These are phyloP conservation scores for Claviceps monticola DNA, from an alignment of 2,329 filamentous ascomycete species.

Conservation along the genomic window DNA sequence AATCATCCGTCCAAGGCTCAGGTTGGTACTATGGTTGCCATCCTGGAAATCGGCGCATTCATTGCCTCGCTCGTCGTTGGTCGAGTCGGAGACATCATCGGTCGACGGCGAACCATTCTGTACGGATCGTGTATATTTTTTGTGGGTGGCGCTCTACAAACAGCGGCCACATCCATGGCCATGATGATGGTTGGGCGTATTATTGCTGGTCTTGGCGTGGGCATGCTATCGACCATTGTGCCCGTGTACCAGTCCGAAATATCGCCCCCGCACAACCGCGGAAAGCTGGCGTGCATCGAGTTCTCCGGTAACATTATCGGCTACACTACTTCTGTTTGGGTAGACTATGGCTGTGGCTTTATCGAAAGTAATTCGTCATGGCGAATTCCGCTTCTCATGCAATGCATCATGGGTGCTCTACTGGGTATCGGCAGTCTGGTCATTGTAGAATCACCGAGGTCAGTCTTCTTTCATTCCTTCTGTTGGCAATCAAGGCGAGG, in stretches of 20 bases:
- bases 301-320: conserved; percentile 95
- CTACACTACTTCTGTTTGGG: conserved; percentile 94
- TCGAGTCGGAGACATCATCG: conserved; percentile 80
- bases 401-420: conserved; percentile 85
- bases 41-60: conserved; percentile 86
- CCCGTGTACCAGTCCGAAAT: conserved; percentile 92
- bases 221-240: conserved; percentile 80
- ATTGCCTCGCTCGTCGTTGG: conserved; percentile 80
- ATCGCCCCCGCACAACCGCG: conserved; percentile 89
- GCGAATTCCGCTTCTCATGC: conserved; percentile 80
- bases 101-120: conserved; percentile 76
- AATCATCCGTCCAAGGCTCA: conserved; percentile 74
- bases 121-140: conserved; percentile 88
- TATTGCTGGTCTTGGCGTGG: conserved; percentile 73
- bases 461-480: conserved; percentile 13
- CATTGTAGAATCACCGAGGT: conserved; percentile 94
- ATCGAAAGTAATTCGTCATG: conserved; percentile 78
- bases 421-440: conserved; percentile 76
- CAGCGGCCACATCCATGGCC: conserved; percentile 65
- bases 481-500: neutral
- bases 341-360: conserved; percentile 91
- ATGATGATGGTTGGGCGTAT: conserved; percentile 84
- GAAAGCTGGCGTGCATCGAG: conserved; percentile 92
- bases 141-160: conserved; percentile 71
- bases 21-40: conserved; percentile 94